Conservation (phyloP, 108 stramenopile genomes). For the Nitzschia sp. region DNA sequence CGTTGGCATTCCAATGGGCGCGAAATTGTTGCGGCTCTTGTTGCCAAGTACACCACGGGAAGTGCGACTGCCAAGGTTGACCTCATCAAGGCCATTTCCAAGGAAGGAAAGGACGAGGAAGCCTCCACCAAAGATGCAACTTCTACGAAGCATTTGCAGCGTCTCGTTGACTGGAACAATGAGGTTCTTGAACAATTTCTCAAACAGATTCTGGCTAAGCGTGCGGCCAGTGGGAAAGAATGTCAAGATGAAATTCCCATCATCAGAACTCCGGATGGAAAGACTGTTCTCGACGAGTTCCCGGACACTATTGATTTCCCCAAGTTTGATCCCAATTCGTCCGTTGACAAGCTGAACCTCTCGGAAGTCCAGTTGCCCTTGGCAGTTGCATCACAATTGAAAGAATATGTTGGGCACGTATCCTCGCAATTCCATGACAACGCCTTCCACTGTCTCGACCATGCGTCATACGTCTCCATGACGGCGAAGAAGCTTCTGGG, state of each 20-base stretch:
- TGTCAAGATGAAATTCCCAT: neutral
- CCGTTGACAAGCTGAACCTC: neutral
- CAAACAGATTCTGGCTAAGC: slow-evolving; percentile 30
- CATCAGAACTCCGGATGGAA: neutral
- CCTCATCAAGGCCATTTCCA: slow-evolving; percentile 20
- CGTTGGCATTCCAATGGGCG: slow-evolving; percentile 54
- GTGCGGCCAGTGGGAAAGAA: slow-evolving; percentile 15
- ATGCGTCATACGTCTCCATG: slow-evolving; percentile 56
- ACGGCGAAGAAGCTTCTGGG: slow-evolving; percentile 48
- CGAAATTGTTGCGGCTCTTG: slow-evolving; percentile 39
- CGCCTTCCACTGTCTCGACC: slow-evolving; percentile 50
- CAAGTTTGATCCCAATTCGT: slow-evolving; percentile 1
- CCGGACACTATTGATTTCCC: slow-evolving; percentile 15
- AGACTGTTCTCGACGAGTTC: slow-evolving; percentile 14
- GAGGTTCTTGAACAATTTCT: slow-evolving; percentile 29
- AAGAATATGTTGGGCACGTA: slow-evolving; percentile 44
- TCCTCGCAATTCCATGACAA: slow-evolving; percentile 47
- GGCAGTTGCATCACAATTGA: slow-evolving; percentile 25
- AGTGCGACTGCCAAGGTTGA: slow-evolving; percentile 13
- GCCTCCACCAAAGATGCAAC: slow-evolving; percentile 1
- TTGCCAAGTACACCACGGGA: slow-evolving; percentile 11
- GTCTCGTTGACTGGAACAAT: slow-evolving; percentile 41
- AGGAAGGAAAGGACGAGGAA: slow-evolving; percentile 14
- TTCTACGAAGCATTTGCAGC: slow-evolving; percentile 16
- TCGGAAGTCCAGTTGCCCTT: neutral